phyloP scores from a whole-genome alignment of 148 eudicot genomes.

The Oxyria digyna region DNA sequence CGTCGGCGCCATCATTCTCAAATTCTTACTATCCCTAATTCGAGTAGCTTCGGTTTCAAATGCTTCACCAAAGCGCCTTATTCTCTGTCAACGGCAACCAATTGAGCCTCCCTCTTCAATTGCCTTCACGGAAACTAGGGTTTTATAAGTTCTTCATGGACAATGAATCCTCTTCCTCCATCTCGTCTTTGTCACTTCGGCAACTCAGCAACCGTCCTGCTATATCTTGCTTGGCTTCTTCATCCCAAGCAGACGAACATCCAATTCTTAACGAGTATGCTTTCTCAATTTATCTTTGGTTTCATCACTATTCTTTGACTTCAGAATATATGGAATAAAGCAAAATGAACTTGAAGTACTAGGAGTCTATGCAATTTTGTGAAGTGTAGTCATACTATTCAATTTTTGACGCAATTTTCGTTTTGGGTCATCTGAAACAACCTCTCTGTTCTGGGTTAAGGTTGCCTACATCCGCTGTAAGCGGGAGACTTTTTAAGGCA shows the following conservation, averaged over 20 bases:
- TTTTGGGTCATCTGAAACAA: too few relatives aligned
- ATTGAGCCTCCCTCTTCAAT: background rate
- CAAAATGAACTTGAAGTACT: too few relatives aligned
- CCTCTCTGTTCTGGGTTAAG: too few relatives aligned
- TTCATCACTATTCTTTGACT: too few relatives aligned
- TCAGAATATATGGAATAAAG: too few relatives aligned
- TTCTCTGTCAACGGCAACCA: slow-evolving; percentile 3
- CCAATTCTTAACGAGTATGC: background rate
- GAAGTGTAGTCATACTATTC: too few relatives aligned
- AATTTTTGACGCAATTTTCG: too few relatives aligned
- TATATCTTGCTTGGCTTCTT: slow-evolving; percentile 1
- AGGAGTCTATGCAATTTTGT: too few relatives aligned
- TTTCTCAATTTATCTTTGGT: background rate
- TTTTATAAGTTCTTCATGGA: background rate
- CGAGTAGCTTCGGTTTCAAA: too few relatives aligned
- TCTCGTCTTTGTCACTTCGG: background rate
- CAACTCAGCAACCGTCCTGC: background rate
- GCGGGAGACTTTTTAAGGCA: background rate
- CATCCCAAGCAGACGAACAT: background rate
- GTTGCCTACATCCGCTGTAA: too few relatives aligned
- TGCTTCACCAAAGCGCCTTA: slow-evolving; percentile 13
- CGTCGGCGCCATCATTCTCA: too few relatives aligned
- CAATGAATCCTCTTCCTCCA: background rate
- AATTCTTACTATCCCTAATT: too few relatives aligned
- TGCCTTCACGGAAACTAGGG: background rate